Evolutionary conservation across 1,139 yeast genomes (phyloP), one percentile per base, ranked within the genome.

Genomic region (Candida pseudoviswanathii): DNA sequence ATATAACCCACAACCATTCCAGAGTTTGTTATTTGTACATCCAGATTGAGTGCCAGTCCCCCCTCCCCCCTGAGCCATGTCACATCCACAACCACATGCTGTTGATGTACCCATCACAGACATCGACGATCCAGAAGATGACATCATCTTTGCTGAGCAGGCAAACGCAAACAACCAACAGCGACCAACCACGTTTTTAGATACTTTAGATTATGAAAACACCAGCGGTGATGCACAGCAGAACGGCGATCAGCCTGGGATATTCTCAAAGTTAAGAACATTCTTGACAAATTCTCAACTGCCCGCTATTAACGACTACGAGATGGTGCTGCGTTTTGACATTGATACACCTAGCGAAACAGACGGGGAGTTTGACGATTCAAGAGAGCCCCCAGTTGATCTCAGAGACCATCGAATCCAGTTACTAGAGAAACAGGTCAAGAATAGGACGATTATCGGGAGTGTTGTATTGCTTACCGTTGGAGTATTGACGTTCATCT

Each of bases 51-150:
- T 16, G 16, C 16, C 16, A 16, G 16, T 16, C 30, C 33, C 44
- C 32, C 9, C 30, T 29, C 44, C 32, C 9, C 38, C 40, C 16
- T 16, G 16, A 37, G 27, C 21, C 11, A 37, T 37, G 30, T 37
- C 41, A 25, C 41, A 37, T n/a, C 41, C 41, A 24, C 45, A 43
- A 30, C 63, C 67, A 1, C 81, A 78, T 55, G 65, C 65, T 1
- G 81, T 75, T 6, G 89, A 84, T 55, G 65, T 81, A 2, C 89
- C 88, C 0, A 73, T 84, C 10, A 79, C 85, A 0, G 77, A 83
- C 56, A 66, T 84, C 50, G 88, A 84, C 56, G 84, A 74, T 5
- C 67, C 65, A 1, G 82, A 77, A 7, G 85, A 81, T 48, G 84
- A 81, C 47, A 54, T 68, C 9, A 49, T 71, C 4, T 66, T 65